Conservation (phyloP, 768 basidiomycete species). For the Tulasnella sp. region DNA sequence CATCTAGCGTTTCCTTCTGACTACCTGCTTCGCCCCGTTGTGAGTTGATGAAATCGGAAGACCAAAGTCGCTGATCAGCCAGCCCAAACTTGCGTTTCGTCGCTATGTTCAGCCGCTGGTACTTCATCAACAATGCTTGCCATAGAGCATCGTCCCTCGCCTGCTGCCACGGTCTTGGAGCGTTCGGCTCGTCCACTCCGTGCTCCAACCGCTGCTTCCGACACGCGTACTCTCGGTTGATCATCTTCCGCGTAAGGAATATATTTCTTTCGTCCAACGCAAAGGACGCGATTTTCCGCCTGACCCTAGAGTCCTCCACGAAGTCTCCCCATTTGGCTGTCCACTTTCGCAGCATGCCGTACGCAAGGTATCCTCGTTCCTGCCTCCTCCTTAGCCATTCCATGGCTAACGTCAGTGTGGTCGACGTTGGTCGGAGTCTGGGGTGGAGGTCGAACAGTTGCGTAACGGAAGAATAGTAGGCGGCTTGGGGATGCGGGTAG, state of each 20-base stretch:
- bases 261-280: conserved; percentile 4
- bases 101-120: neutral
- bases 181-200: neutral
- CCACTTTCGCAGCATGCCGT: conserved; percentile 2
- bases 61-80: conserved; percentile 7
- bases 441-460: conserved; percentile 7
- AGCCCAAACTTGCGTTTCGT: neutral
- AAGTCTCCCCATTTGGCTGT: conserved; percentile 12
- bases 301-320: conserved; percentile 1
- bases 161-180: neutral
- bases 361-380: neutral
- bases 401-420: neutral
- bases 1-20: neutral
- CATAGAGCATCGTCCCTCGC: conserved; percentile 7
- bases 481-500: neutral
- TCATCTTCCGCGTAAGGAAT: conserved; percentile 7
- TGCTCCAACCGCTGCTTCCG: neutral
- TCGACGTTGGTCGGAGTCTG: neutral
- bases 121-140: neutral
- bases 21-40: neutral
- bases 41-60: conserved; percentile 1
- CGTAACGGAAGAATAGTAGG: neutral
- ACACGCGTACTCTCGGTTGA: conserved; percentile 1
- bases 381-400: conserved; percentile 11
- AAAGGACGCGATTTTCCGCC: conserved; percentile 9